phyloP scores from a whole-genome alignment of 306 rosid species.

The Dryas alaskensis region DNA sequence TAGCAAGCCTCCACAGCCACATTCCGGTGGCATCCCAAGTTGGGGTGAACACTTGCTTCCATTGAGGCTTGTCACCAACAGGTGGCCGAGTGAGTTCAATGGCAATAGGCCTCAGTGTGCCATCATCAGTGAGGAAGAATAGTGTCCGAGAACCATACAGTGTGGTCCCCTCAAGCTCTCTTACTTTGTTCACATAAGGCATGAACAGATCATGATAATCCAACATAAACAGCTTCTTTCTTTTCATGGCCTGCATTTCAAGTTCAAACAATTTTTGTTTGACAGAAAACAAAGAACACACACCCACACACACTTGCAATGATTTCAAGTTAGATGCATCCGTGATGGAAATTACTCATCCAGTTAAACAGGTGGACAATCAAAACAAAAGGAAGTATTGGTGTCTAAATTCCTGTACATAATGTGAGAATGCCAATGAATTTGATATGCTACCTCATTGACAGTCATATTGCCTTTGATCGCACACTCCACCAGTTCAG shows the following conservation, averaged over 20 bases:
- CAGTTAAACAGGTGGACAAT: too few species aligned
- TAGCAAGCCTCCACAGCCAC: conserved; percentile 41
- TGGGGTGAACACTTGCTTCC: conserved; percentile 37
- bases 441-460: conserved; percentile 23
- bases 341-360: not conserved
- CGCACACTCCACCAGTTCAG: conserved; percentile 25
- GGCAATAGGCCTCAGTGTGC: conserved; percentile 34
- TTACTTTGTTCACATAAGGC: conserved; percentile 35
- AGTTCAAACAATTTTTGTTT: not conserved
- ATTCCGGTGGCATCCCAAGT: conserved; percentile 30
- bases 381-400: not conserved
- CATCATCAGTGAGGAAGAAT: conserved; percentile 35
- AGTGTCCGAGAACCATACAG: conserved; percentile 40
- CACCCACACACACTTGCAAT: not conserved
- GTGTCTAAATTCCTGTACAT: too few species aligned
- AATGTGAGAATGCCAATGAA: not conserved
- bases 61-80: conserved; percentile 17
- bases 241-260: conserved; percentile 30
- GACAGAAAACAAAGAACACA: not conserved
- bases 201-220: conserved; percentile 36
- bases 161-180: conserved; percentile 35
- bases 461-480: conserved; percentile 39
- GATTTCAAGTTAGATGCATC: not conserved
- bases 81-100: conserved; percentile 45
- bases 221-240: conserved; percentile 33